Evolutionary conservation across 495 filamentous ascomycete species (phyloP).

Genomic region (Barbatosphaeria neglecta): DNA sequence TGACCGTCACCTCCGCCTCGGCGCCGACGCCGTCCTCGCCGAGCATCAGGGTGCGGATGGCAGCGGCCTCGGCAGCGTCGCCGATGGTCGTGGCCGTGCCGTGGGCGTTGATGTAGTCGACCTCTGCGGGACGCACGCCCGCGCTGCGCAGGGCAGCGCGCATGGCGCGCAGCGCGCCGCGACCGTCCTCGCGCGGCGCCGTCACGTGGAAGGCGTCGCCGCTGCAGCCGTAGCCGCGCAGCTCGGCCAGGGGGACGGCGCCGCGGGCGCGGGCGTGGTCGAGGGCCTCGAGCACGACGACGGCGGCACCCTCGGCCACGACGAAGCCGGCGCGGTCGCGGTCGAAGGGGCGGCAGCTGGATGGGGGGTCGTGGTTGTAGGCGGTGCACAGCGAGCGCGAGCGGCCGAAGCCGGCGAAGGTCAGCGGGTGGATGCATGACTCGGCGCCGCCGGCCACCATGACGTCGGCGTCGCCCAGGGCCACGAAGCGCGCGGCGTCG

Average conservation of each 20-base stretch:
- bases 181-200: conserved; percentile 68
- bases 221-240: conserved; percentile 78
- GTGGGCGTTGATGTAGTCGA: conserved; percentile 95
- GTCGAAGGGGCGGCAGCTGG: conserved; percentile 82
- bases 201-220: conserved; percentile 90
- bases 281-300: conserved; percentile 80
- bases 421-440: conserved; percentile 90
- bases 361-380: conserved; percentile 62
- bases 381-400: conserved; percentile 73
- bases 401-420: conserved; percentile 81
- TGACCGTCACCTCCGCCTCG: conserved; percentile 65
- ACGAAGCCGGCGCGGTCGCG: conserved; percentile 74
- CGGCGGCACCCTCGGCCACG: conserved; percentile 82
- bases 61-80: conserved; percentile 76
- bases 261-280: conserved; percentile 73
- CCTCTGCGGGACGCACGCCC: conserved; percentile 47
- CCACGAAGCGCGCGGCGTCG: conserved; percentile 83
- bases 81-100: conserved; percentile 79
- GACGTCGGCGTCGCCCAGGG: conserved; percentile 79
- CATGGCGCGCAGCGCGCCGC: conserved; percentile 77
- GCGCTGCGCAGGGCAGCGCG: conserved; percentile 69
- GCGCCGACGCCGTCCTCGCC: conserved; percentile 52
- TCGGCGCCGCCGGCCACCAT: conserved; percentile 93
- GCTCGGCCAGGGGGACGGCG: conserved; percentile 77
- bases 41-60: conserved; percentile 68